Base-by-base conservation (phyloP, 768 basidiomycete genomes). In the Lentinula raphanica region DNA sequence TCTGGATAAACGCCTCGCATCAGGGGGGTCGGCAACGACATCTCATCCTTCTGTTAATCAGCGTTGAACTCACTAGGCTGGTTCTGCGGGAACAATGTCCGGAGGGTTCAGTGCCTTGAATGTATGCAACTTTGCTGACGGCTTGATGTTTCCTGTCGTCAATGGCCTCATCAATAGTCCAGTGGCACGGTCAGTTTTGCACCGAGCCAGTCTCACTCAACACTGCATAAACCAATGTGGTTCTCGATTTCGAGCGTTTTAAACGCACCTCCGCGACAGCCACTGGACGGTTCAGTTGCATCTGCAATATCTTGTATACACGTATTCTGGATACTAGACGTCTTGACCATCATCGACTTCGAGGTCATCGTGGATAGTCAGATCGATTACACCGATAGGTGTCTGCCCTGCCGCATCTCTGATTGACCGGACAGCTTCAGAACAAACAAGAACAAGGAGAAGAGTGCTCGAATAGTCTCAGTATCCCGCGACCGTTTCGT, bases 11-110 rank as follows among this genome's bases (percentile, higher is more conserved):
- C 71, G 76, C 1, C 71, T 74, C 25, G 84, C 0, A 68, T 90
- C 0, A 61, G 71, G 13, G 89, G 86, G 67, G 70, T 88, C 1
- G 79, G 86, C 59, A 71, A 84, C n/a, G 85, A 90, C 63, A 82
- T 88, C 12, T 76, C 71, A 3, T 75, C 76, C 1, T 88, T 88
- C 63, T n/a, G n/a, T n/a, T n/a, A n/a, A n/a, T n/a, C n/a, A 85
- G 86, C 13, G 51, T 32, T 7, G 36, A 53, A 38, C 12, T 17
- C 11, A 28, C 1, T 5, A 36, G 38, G n/a, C n/a, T 53, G 12
- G 17, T 27, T 29, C 7, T 28, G 23, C n/a, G 27, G 38, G 38
- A 2, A 39, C 38, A 39, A 39, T 15, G 38, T n/a, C n/a, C 38
- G n/a, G n/a, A n/a, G n/a, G 38, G 38, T 13, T 39, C 38, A 12